Percentiles rank a stretch among this genome's conserved stretches.
Conservation (phyloP, 768 basidiomycete genomes). For the Omphalotus guepiniiformis region DNA sequence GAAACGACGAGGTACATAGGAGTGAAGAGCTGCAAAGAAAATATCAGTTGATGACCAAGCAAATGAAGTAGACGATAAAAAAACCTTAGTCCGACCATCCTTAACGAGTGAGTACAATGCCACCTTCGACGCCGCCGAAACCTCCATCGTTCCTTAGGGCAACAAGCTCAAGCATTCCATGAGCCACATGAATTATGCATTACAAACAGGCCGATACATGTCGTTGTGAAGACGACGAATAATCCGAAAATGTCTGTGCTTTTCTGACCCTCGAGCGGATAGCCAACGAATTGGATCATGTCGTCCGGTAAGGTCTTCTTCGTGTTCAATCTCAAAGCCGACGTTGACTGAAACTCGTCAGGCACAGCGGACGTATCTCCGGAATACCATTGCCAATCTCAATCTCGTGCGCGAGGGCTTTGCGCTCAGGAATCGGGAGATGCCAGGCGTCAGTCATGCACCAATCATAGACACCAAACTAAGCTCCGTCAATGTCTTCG, state of each 20-base stretch:
- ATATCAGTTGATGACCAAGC: slow-evolving; percentile 3
- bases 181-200: slow-evolving; percentile 73
- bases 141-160: slow-evolving; percentile 90
- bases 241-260: slow-evolving; percentile 93
- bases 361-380: slow-evolving; percentile 80
- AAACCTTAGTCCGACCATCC: slow-evolving; percentile 83
- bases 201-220: slow-evolving; percentile 78
- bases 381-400: slow-evolving; percentile 97
- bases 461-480: slow-evolving; percentile 99
- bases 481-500: slow-evolving; percentile 4
- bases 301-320: slow-evolving; percentile 92
- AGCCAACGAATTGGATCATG: slow-evolving; percentile 83
- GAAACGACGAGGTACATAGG: slow-evolving; percentile 78
- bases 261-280: slow-evolving; percentile 90
- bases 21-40: slow-evolving; percentile 63
- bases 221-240: slow-evolving; percentile 88
- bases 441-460: slow-evolving; percentile 97
- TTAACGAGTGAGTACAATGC: slow-evolving; percentile 77
- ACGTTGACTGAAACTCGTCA: slow-evolving; percentile 70
- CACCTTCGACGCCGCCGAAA: slow-evolving; percentile 83
- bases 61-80: slow-evolving; percentile 16
- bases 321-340: slow-evolving; percentile 84
- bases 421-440: slow-evolving; percentile 79
- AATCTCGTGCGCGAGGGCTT: slow-evolving; percentile 84
- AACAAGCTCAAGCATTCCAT: slow-evolving; percentile 76